Conservation (phyloP, 2,329 filamentous ascomycete genomes). For the Botrytis cinerea region DNA sequence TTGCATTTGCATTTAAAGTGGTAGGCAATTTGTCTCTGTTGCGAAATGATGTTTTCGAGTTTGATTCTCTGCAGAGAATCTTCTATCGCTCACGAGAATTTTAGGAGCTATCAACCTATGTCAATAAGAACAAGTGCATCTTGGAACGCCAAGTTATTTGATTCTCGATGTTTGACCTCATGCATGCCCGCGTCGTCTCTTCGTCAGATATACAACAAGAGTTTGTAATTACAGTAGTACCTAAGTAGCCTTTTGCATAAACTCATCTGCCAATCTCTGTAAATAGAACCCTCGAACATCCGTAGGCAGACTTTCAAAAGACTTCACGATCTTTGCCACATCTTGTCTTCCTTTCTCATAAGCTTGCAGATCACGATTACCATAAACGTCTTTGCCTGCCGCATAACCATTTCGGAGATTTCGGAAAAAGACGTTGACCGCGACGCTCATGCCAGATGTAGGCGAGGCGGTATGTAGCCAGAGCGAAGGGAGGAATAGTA, state of each 20-base stretch:
- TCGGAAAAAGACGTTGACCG: slow-evolving; percentile 88
- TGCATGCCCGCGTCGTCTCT: neutral
- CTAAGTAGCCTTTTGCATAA: slow-evolving; percentile 44
- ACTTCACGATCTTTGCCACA: slow-evolving; percentile 63
- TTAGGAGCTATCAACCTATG: neutral
- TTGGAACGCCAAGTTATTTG: neutral
- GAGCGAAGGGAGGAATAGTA: slow-evolving; percentile 77
- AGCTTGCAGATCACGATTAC: slow-evolving; percentile 79
- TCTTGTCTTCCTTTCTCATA: slow-evolving; percentile 81
- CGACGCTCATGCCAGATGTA: slow-evolving; percentile 61
- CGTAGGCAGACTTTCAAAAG: slow-evolving; percentile 64
- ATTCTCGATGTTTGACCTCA: neutral
- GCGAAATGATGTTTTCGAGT: neutral
- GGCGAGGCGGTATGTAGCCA: slow-evolving; percentile 80
- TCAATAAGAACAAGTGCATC: neutral
- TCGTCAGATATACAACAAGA: neutral
- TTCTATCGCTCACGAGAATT: neutral
- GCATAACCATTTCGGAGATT: slow-evolving; percentile 69
- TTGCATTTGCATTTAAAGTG: too few species aligned
- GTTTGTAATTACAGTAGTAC: too few species aligned
- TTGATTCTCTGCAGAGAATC: too few species aligned
- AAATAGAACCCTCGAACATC: slow-evolving; percentile 77
- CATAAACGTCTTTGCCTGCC: slow-evolving; percentile 79
- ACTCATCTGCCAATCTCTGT: slow-evolving; percentile 68
- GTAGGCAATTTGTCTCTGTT: too few species aligned